Evolutionary conservation across 345 rosid species (phyloP).

Genomic region (Brassica cretica): DNA sequence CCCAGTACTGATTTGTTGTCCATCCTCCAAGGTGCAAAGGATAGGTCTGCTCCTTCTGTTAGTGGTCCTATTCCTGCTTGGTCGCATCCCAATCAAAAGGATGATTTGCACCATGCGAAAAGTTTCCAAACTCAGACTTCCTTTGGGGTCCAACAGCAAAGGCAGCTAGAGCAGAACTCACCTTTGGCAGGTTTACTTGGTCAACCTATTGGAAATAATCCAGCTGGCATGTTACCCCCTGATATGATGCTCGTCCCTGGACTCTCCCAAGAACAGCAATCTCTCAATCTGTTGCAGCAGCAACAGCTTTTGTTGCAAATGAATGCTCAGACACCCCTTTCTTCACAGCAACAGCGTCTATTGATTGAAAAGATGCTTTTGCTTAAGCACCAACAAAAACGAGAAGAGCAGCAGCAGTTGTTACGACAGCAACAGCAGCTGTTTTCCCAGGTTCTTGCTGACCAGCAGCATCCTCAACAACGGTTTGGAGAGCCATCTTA

Average conservation of each 20-base stretch:
- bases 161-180: slow-evolving; percentile 51
- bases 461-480: slow-evolving; percentile 62
- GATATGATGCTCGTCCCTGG: slow-evolving; percentile 60
- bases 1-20: slow-evolving; percentile 77
- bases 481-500: slow-evolving; percentile 60
- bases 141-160: slow-evolving; percentile 75
- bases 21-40: slow-evolving; percentile 67
- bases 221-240: slow-evolving; percentile 49
- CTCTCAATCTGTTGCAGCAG: slow-evolving; percentile 76
- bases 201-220: slow-evolving; percentile 62
- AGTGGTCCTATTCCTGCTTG: slow-evolving; percentile 58
- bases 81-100: slow-evolving; percentile 64
- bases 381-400: slow-evolving; percentile 79
- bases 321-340: slow-evolving; percentile 62
- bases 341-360: slow-evolving; percentile 73
- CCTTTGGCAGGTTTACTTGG: slow-evolving; percentile 65
- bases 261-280: slow-evolving; percentile 70
- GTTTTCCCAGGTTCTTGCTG: slow-evolving; percentile 72
- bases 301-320: slow-evolving; percentile 66
- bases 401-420: slow-evolving; percentile 82
- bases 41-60: slow-evolving; percentile 56
- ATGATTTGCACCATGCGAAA: slow-evolving; percentile 56
- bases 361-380: slow-evolving; percentile 65
- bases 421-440: slow-evolving; percentile 71
- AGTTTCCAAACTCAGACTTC: slow-evolving; percentile 61